Conservation (phyloP, 805 yeast genomes). For the Zygosaccharomyces siamensis region DNA sequence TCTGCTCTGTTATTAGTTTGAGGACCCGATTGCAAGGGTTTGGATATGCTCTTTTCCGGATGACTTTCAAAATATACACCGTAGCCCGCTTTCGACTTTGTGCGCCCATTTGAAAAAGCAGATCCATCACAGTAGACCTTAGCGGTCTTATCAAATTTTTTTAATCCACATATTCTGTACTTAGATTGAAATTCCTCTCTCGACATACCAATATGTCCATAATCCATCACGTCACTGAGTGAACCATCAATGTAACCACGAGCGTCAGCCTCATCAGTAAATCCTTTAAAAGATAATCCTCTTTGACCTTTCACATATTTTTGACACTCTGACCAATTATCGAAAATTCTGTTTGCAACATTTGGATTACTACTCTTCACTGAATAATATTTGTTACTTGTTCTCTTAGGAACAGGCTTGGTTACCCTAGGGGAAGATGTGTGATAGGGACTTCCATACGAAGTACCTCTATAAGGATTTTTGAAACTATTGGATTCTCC, state of each 20-base stretch:
- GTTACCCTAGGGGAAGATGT: not conserved
- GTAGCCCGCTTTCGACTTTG: conserved; percentile 45
- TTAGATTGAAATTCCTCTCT: conserved; percentile 12
- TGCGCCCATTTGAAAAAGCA: conserved; percentile 52
- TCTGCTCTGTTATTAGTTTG: conserved; percentile 85
- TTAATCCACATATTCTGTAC: conserved; percentile 4
- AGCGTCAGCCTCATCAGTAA: conserved; percentile 36
- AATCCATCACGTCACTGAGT: conserved; percentile 17
- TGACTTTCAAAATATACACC: conserved; percentile 72
- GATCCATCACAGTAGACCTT: conserved; percentile 77
- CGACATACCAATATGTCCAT: conserved; percentile 18
- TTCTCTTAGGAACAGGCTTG: not conserved
- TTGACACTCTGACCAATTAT: conserved; percentile 35
- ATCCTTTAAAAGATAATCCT: conserved; percentile 44
- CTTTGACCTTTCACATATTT: conserved; percentile 28
- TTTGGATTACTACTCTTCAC: conserved; percentile 31
- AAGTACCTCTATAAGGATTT: conserved; percentile 4
- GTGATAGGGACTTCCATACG: not conserved
- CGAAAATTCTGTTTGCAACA: conserved; percentile 27
- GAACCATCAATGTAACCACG: conserved; percentile 26
- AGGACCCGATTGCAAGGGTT: conserved; percentile 41
- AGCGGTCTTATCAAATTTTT: conserved; percentile 7
- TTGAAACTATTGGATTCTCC: not conserved
- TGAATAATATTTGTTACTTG: conserved; percentile 27
- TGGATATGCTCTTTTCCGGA: conserved; percentile 44